These are phyloP conservation scores for Rauvolfia tetraphylla DNA, from an alignment of 257 asterid species.

Conservation along the genomic window DNA sequence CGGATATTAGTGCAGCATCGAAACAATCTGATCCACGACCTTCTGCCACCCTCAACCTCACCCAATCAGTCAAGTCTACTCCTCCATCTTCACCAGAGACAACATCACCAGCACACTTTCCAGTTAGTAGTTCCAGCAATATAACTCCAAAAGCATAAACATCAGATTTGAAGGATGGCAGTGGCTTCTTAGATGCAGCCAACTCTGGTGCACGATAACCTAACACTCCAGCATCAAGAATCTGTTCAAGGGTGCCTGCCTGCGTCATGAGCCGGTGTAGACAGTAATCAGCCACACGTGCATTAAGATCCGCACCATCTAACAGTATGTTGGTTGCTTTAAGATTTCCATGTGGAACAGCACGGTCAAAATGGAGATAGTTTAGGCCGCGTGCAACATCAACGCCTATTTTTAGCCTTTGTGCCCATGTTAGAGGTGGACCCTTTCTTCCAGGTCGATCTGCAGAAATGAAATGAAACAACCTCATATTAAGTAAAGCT, in stretches of 20 bases:
- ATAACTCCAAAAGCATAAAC: constrained; percentile 90
- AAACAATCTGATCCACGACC: constrained; percentile 76
- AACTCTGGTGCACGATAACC: constrained; percentile 98
- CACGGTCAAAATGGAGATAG: constrained; percentile 98
- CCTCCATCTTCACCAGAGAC: constrained; percentile 89
- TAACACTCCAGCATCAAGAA: constrained; percentile 88
- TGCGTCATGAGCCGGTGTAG: constrained; percentile 98
- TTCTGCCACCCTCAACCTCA: constrained; percentile 78
- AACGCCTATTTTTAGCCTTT: constrained; percentile 88
- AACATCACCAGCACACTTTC: constrained; percentile 95
- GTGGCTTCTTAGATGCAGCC: constrained; percentile 76
- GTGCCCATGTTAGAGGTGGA: constrained; percentile 78
- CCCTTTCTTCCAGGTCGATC: constrained; percentile 95
- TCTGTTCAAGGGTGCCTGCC: constrained; percentile 83
- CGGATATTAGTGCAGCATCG: constrained; percentile 52
- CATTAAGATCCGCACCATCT: constrained; percentile 83
- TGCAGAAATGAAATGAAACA: constrained; percentile 20
- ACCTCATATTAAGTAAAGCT: not conserved
- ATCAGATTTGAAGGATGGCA: constrained; percentile 89
- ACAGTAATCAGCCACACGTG: constrained; percentile 85
- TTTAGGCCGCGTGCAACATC: constrained; percentile 97
- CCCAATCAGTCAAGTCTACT: constrained; percentile 89
- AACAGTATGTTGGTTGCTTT: constrained; percentile 81
- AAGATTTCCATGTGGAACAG: constrained; percentile 91
- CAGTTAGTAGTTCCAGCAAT: constrained; percentile 75